Evolutionary conservation across 164 flowering plant genomes (phyloP).

Genomic region (Kalanchoe fedtschenkoi): DNA sequence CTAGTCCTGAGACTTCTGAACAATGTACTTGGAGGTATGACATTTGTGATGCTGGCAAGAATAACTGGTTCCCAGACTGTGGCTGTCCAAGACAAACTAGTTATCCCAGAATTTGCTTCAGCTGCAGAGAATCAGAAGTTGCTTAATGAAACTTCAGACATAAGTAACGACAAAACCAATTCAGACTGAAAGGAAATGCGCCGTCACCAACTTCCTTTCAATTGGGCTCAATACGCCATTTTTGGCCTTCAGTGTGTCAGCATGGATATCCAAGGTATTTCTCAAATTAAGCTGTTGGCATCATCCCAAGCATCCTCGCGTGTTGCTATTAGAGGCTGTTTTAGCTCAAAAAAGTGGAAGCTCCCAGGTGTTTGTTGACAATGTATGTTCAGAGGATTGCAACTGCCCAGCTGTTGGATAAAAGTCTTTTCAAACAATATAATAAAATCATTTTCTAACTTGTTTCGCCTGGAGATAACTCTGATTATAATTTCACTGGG

Average conservation of each 20-base stretch:
- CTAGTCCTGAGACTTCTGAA: slow-evolving; percentile 60
- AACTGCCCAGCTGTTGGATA: no score
- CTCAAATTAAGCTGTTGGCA: no score
- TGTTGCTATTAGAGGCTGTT: no score
- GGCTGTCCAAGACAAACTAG: slow-evolving; percentile 5
- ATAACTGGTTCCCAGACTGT: slow-evolving; percentile 76
- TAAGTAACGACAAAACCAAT: background rate
- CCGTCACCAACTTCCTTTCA: background rate
- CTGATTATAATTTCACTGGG: background rate
- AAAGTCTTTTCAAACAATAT: no score
- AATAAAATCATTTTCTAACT: background rate
- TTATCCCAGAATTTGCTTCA: background rate
- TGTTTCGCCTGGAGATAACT: background rate
- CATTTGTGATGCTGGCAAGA: slow-evolving; percentile 75
- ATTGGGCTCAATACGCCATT: background rate
- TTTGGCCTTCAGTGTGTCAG: background rate
- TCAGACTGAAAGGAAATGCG: background rate
- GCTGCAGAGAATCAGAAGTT: background rate
- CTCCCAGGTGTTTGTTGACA: no score
- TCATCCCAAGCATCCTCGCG: no score
- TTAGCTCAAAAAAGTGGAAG: no score
- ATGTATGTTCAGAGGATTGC: no score
- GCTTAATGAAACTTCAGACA: background rate
- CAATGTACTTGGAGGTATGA: slow-evolving; percentile 73
- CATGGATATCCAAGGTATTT: no score